Conservation (phyloP, 208 protist species). For the Trypanosoma melophagium region DNA sequence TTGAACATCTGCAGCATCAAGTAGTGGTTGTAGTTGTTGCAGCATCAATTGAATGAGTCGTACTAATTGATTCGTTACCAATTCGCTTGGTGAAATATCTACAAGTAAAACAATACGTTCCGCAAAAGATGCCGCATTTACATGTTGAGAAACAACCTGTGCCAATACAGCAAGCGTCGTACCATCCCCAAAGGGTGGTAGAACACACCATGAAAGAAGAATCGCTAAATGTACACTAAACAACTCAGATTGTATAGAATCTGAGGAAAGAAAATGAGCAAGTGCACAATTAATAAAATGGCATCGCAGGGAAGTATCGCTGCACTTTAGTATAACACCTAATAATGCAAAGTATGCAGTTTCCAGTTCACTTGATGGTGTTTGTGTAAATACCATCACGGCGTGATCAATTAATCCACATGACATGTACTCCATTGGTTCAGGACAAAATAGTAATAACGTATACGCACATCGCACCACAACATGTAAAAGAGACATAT, state of each 20-base stretch:
- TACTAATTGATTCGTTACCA: slow-evolving; percentile 31
- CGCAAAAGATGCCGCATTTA: slow-evolving; percentile 27
- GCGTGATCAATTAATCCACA: slow-evolving; percentile 31
- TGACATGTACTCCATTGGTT: slow-evolving; percentile 19
- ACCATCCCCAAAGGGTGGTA: neutral
- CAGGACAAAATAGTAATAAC: slow-evolving; percentile 49
- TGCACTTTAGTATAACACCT: slow-evolving; percentile 28
- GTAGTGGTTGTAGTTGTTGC: neutral
- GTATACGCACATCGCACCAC: slow-evolving; percentile 46
- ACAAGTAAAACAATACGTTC: slow-evolving; percentile 70
- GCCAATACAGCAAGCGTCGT: neutral
- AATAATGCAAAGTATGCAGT: slow-evolving; percentile 33
- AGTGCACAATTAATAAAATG: slow-evolving; percentile 21
- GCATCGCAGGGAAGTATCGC: slow-evolving; percentile 24
- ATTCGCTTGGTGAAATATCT: slow-evolving; percentile 52
- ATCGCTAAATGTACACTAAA: slow-evolving; percentile 25
- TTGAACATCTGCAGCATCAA: slow-evolving; percentile 30
- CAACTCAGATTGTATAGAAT: slow-evolving; percentile 47
- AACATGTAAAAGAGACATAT: slow-evolving; percentile 51
- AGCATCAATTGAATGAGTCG: slow-evolving; percentile 26
- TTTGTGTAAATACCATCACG: slow-evolving; percentile 29
- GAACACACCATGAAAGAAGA: slow-evolving; percentile 20
- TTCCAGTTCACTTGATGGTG: slow-evolving; percentile 35
- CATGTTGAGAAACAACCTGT: slow-evolving; percentile 3
- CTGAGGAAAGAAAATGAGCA: slow-evolving; percentile 15